Base-by-base conservation (phyloP, 441 rosid species). In the Macaranga tanarius region DNA sequence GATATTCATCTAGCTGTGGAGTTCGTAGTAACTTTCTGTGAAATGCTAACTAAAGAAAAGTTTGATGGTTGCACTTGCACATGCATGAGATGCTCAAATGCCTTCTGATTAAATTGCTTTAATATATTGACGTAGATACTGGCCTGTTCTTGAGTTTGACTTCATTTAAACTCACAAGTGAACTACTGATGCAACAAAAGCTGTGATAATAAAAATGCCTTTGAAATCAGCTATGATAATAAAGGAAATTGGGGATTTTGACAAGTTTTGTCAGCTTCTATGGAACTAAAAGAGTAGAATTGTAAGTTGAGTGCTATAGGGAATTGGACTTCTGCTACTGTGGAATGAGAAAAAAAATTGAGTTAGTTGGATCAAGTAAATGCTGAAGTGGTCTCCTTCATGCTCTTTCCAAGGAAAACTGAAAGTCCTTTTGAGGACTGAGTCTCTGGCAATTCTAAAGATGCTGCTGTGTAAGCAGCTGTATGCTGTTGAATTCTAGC, bases 51-150 rank as follows among this genome's bases (percentile, higher is more conserved):
- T 26, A 45, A 44, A 31, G 47, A 22, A 52, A n/a, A 23, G 10
- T 58, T 48, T 56, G 20, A 64, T 42, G 6, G 69, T 63, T 54
- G 11, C 55, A 19, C 26, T 63, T 54, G 11, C 55, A 19, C 26
- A 7, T 17, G 19, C 16, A 34, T 15, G 60, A 34, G 17, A 62
- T 62, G 34, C 25, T 25, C 19, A 25, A 57, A 0, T 44, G 20
- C 5, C 50, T 45, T 26, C 17, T 58, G 26, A 48, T 63, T 5
- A n/a, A 47, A 7, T 54, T 56, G 31, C 23, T 57, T 52, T 28
- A 72, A 16, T 40, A 6, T 25, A 26, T 15, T 64, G 16, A 72
- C 38, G 69, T 42, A 44, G 40, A 52, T 63, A 6, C 20, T 71
- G 28, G 45, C 38, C 40, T 52, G 4, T 52, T 62, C 51, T 52